Evolutionary conservation across 1,284 basidiomycete species (phyloP).

Genomic region (Takashimella koratensis): DNA sequence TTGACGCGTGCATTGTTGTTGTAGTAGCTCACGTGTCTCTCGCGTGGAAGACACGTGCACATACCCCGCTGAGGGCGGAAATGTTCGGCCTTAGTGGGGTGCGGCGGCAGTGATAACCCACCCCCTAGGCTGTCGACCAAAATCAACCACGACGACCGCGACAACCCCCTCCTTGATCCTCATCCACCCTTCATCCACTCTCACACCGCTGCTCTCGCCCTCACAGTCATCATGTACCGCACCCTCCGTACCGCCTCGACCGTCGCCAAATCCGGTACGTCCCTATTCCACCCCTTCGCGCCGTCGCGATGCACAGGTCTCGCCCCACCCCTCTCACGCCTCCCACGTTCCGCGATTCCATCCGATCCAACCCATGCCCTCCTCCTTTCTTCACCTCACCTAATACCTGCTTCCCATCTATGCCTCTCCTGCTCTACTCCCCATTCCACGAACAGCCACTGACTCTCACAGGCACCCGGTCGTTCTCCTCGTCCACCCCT

Average conservation of each 20-base stretch:
- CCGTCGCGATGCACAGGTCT: conserved; percentile 3
- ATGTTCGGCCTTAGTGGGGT: not conserved
- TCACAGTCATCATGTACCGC: not conserved
- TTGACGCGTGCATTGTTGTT: not conserved
- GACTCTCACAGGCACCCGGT: conserved; percentile 16
- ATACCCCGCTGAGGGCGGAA: too few species aligned
- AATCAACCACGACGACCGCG: too few species aligned
- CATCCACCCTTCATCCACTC: not conserved
- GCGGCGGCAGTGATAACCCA: not conserved
- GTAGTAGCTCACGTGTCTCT: too few species aligned
- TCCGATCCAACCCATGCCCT: conserved; percentile 27
- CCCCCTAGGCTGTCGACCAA: too few species aligned
- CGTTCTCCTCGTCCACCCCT: conserved; percentile 69
- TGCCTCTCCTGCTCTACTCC: too few species aligned
- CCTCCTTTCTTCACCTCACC: conserved; percentile 21
- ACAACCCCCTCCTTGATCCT: not conserved
- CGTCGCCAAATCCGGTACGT: not conserved
- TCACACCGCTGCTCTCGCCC: not conserved
- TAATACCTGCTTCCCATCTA: too few species aligned
- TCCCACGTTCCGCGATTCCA: conserved; percentile 18
- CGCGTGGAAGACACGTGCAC: too few species aligned
- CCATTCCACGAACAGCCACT: too few species aligned
- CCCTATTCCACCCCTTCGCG: not conserved
- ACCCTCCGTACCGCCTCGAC: not conserved
- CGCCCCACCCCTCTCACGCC: not conserved